A percentile compares a stretch with the other conserved stretches of the same genome.
Evolutionary conservation across 768 basidiomycete genomes (phyloP).

Genomic region (Kwoniella sp.): DNA sequence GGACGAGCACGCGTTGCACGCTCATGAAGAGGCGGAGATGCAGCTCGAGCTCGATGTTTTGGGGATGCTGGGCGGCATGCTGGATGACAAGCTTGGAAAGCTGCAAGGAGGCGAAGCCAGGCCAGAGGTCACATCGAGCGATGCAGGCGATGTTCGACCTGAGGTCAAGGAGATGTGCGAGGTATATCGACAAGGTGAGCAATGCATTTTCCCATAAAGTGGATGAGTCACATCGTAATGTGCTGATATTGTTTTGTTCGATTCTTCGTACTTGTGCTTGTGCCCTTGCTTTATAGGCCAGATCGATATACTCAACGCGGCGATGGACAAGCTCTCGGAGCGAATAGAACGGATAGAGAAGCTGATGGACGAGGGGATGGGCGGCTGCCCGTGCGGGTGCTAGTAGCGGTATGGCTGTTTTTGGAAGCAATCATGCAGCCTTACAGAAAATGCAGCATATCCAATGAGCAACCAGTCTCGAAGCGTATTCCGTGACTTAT

Average conservation of each 20-base stretch:
- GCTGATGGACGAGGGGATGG: conserved; percentile 44
- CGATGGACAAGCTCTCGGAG: conserved; percentile 38
- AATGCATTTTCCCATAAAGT: background rate
- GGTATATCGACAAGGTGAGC: conserved; percentile 69
- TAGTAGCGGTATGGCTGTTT: conserved; percentile 2
- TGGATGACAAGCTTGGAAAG: conserved; percentile 54
- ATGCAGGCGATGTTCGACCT: conserved; percentile 57
- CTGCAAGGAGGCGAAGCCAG: conserved; percentile 17
- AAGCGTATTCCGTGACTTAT: too few relatives aligned
- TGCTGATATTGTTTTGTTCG: background rate
- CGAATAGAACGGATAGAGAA: conserved; percentile 44
- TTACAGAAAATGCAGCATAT: too few relatives aligned
- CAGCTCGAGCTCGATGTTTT: conserved; percentile 73
- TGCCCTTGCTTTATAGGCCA: conserved; percentile 29
- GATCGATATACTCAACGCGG: conserved; percentile 40
- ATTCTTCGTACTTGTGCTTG: background rate
- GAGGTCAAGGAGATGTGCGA: conserved; percentile 69
- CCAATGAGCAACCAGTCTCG: too few relatives aligned
- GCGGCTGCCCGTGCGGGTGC: conserved; percentile 38
- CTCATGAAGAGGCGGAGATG: conserved; percentile 39
- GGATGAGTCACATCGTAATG: background rate
- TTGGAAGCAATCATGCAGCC: background rate
- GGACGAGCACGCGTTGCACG: conserved; percentile 45
- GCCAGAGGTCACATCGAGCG: background rate
- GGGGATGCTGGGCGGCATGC: conserved; percentile 70